These are phyloP conservation scores for Trichoderma brevicompactum DNA, from an alignment of 2,329 filamentous ascomycete genomes.

Conservation along the genomic window DNA sequence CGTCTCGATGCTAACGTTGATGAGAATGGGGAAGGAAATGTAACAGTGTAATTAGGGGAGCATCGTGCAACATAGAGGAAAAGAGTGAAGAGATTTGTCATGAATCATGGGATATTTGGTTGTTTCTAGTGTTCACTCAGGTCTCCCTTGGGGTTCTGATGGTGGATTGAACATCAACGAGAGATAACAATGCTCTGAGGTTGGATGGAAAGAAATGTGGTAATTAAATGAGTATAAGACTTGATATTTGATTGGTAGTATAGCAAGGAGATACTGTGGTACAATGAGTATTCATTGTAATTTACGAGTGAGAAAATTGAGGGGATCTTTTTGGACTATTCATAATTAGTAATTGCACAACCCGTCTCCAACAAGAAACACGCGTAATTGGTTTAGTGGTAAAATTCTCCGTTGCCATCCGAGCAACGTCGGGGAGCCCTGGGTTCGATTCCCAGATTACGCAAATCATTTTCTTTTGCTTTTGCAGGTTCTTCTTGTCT, in stretches of 20 bases:
- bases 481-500: background rate
- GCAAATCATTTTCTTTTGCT: slow-evolving; percentile 8
- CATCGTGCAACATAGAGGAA: background rate
- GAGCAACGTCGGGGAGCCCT: slow-evolving; percentile 42
- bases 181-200: too few relatives aligned
- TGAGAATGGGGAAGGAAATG: background rate
- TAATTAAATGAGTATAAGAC: too few relatives aligned
- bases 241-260: too few relatives aligned
- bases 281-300: too few relatives aligned
- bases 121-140: too few relatives aligned
- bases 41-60: background rate
- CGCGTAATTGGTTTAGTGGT: slow-evolving; percentile 38
- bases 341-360: rapidly evolving
- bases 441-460: slow-evolving; percentile 41
- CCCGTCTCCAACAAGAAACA: background rate
- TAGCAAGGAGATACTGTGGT: background rate
- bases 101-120: too few relatives aligned
- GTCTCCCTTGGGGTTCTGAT: too few relatives aligned
- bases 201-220: too few relatives aligned
- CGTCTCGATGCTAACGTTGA: background rate
- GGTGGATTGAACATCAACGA: too few relatives aligned
- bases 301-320: too few relatives aligned
- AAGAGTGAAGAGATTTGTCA: background rate
- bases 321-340: background rate
- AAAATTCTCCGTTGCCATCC: slow-evolving; percentile 41